Percentiles rank a stretch among this genome's conserved stretches.
These are phyloP conservation scores for Pleurotus citrinopileatus DNA, from an alignment of 768 basidiomycete species.

Conservation along the genomic window DNA sequence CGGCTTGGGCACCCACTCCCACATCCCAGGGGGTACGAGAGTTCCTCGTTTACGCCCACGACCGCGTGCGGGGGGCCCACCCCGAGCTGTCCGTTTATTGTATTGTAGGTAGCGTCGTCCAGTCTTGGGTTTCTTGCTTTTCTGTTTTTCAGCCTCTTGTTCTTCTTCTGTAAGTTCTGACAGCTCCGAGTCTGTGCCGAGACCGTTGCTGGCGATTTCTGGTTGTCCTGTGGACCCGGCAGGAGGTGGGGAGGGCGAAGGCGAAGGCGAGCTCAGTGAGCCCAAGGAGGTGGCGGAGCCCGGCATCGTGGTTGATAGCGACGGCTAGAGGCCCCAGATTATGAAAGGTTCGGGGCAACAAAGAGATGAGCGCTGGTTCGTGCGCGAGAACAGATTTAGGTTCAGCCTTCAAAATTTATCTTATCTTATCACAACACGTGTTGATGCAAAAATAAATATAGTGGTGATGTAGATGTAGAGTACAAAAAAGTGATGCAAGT, in stretches of 20 bases:
- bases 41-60: conserved; percentile 42
- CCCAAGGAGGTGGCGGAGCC: conserved; percentile 63
- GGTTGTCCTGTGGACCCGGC: conserved; percentile 15
- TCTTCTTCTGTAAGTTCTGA: conserved; percentile 85
- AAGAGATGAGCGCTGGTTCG: conserved; percentile 29
- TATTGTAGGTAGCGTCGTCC: not conserved
- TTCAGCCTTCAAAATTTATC: conserved; percentile 26
- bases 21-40: conserved; percentile 78
- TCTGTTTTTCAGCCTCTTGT: conserved; percentile 44
- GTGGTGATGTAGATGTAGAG: not conserved
- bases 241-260: conserved; percentile 45
- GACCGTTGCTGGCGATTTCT: conserved; percentile 28
- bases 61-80: conserved; percentile 20
- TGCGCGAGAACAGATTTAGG: conserved; percentile 36
- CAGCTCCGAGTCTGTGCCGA: conserved; percentile 68
- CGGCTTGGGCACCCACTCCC: conserved; percentile 63
- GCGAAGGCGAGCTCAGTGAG: conserved; percentile 66
- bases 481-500: not conserved
- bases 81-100: conserved; percentile 6
- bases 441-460: not conserved
- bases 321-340: conserved; percentile 27
- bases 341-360: conserved; percentile 22
- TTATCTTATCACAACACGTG: conserved; percentile 27
- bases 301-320: conserved; percentile 38
- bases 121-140: conserved; percentile 7